Evolutionary conservation across 2,329 filamentous ascomycete species (phyloP), one percentile per base, ranked within the genome.

Genomic region (Scedosporium boydii): DNA sequence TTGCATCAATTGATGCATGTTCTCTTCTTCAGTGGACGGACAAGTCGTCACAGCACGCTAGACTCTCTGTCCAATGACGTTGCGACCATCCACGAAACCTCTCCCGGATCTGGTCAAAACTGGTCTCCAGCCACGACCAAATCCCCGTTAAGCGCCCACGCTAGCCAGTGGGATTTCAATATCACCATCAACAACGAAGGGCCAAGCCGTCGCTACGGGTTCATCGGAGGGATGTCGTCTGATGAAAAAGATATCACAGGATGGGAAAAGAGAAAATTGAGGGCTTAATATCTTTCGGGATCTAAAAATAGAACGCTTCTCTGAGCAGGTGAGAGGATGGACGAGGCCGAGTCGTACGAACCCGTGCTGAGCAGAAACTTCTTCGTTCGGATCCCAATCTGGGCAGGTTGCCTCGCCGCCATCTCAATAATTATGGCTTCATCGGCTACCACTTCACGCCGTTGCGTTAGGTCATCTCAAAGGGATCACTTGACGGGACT

Each of bases 101-200:
- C 21, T 10, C 23, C 51, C 51, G 5, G 18, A 3, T 27, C 23
- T 55, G 51, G 51, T 48, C 18, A 48, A 48, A 14, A 6, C 51
- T 27, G 21, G 3, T 53, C 48, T 53, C 21, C 48, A n/a, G 23
- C n/a, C 7, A 38, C n/a, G 41, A 29, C 41, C 58, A 10, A 14
- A 53, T 38, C 42, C 7, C 26, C 59, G 59, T 53, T 53, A 60
- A 51, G 59, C 59, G 59, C 59, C 59, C 59, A 38, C 44, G 59
- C 34, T 42, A 26, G 44, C 44, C 59, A 60, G 59, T 60, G 29
- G 59, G 27, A 60, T 26, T 34, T 53, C 59, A 41, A 38, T 51
- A 53, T 44, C 21, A 53, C 58, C 16, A 18, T 3, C 14, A 21
- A 60, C 29, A 27, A 6, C 44, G n/a, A 38, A 21, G 14, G 42